Percentiles rank a stretch among this genome's conserved stretches.
phyloP scores from a whole-genome alignment of 1,139 yeast species.

The Hyphopichia wangnamkhiaoensis region DNA sequence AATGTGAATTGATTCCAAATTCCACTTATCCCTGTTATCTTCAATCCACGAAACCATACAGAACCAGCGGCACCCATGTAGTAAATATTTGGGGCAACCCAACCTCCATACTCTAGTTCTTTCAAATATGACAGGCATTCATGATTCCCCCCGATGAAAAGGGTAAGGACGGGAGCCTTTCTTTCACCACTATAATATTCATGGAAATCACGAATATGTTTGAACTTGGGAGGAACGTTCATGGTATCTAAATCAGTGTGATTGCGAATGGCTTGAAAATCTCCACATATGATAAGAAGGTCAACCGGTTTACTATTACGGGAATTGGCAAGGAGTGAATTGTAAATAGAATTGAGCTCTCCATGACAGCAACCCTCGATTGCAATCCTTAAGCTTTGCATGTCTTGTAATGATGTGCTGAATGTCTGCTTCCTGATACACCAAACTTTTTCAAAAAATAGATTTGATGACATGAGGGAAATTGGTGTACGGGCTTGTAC shows the following conservation, averaged over 20 bases:
- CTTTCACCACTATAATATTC: constrained; percentile 63
- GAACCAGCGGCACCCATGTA: constrained; percentile 81
- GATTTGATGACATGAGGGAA: no score
- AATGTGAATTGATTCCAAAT: constrained; percentile 59
- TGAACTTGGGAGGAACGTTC: constrained; percentile 59
- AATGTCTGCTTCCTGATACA: no score
- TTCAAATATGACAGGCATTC: constrained; percentile 80
- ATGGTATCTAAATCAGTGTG: constrained; percentile 64
- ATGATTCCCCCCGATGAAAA: constrained; percentile 94
- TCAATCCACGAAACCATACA: constrained; percentile 69
- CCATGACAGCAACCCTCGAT: constrained; percentile 97
- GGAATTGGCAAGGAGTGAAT: constrained; percentile 18
- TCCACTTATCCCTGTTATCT: constrained; percentile 84
- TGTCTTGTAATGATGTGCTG: no score
- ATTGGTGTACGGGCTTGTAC: no score
- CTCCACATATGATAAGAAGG: constrained; percentile 83
- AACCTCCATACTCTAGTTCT: constrained; percentile 85
- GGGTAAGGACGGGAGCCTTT: constrained; percentile 72
- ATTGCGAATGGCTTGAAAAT: constrained; percentile 72
- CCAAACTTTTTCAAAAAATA: no score
- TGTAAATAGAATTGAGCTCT: constrained; percentile 63
- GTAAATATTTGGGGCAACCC: constrained; percentile 91
- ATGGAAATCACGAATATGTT: constrained; percentile 73
- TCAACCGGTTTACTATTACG: no score
- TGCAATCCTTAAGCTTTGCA: constrained; percentile 45